Conservation (phyloP, 129 eudicot genomes). For the Sambucus nigra region DNA sequence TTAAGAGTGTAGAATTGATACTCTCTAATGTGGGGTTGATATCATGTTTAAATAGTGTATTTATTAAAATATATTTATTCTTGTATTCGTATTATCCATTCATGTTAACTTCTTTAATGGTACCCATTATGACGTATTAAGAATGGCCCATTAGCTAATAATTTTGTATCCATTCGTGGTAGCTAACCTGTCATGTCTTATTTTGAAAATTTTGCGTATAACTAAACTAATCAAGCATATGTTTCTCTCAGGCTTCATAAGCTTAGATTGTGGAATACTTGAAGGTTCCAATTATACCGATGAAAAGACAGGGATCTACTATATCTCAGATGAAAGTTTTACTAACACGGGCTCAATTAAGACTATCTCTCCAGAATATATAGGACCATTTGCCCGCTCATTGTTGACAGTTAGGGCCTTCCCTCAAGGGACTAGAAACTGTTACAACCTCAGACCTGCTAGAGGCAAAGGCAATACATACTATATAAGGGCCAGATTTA, state of each 20-base stretch:
- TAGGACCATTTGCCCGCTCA: background rate
- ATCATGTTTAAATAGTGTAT: too few relatives aligned
- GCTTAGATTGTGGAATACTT: conserved; percentile 52
- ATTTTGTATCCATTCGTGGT: too few relatives aligned
- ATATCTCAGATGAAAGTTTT: conserved; percentile 24
- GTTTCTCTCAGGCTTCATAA: conserved; percentile 37
- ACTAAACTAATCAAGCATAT: background rate
- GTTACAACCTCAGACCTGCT: conserved; percentile 38
- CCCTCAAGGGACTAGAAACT: conserved; percentile 40
- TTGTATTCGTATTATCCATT: too few relatives aligned
- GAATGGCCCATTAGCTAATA: too few relatives aligned
- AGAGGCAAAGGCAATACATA: conserved; percentile 30
- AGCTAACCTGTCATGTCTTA: too few relatives aligned
- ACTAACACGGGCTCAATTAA: conserved; percentile 29
- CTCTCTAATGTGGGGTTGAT: too few relatives aligned
- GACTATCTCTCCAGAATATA: conserved; percentile 14
- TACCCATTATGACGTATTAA: too few relatives aligned
- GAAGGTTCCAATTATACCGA: conserved; percentile 27
- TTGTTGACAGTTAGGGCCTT: conserved; percentile 39
- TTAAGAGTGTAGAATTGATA: too few relatives aligned
- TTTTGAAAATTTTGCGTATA: too few relatives aligned
- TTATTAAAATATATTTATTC: too few relatives aligned
- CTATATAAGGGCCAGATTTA: conserved; percentile 31
- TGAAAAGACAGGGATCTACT: conserved; percentile 9
- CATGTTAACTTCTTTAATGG: too few relatives aligned